A percentile compares a stretch with the other conserved stretches of the same genome.
Evolutionary conservation across 768 basidiomycete genomes (phyloP).

Genomic region (Boletus subcaerulescens): DNA sequence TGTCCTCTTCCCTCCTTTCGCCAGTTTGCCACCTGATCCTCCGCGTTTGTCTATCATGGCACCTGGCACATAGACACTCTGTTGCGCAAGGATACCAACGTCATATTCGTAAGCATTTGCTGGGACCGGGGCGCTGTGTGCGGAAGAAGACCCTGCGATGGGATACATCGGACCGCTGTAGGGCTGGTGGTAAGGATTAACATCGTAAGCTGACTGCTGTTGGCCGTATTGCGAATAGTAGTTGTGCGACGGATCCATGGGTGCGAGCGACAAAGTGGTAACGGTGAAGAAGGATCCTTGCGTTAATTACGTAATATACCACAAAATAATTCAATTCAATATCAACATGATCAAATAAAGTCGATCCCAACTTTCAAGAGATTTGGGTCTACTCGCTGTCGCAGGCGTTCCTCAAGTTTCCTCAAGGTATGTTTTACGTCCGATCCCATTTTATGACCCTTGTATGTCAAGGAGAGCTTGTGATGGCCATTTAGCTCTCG

Average conservation of each 20-base stretch:
- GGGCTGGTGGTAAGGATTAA: constrained; percentile 80
- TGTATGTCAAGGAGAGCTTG: background rate
- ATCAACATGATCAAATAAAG: constrained; percentile 32
- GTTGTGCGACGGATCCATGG: constrained; percentile 36
- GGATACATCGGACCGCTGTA: constrained; percentile 76
- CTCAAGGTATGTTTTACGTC: constrained; percentile 39
- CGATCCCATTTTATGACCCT: background rate
- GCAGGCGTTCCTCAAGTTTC: constrained; percentile 29
- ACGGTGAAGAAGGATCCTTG: background rate
- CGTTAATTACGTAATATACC: constrained; percentile 14
- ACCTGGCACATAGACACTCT: constrained; percentile 89
- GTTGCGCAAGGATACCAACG: constrained; percentile 85
- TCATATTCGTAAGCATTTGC: constrained; percentile 93
- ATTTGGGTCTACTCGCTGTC: constrained; percentile 23
- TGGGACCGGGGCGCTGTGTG: constrained; percentile 76
- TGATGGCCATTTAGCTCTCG: background rate
- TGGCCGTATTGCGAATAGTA: constrained; percentile 51
- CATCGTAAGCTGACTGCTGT: constrained; percentile 55
- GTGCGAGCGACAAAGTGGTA: constrained; percentile 2
- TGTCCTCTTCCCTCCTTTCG: constrained; percentile 86
- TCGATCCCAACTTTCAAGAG: background rate
- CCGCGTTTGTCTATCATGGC: constrained; percentile 88
- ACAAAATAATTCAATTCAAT: constrained; percentile 3
- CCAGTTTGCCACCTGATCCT: constrained; percentile 79
- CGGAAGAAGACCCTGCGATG: constrained; percentile 57